These are phyloP conservation scores for Fusarium sp. DNA, from an alignment of 2,329 filamentous ascomycete species.

Conservation along the genomic window DNA sequence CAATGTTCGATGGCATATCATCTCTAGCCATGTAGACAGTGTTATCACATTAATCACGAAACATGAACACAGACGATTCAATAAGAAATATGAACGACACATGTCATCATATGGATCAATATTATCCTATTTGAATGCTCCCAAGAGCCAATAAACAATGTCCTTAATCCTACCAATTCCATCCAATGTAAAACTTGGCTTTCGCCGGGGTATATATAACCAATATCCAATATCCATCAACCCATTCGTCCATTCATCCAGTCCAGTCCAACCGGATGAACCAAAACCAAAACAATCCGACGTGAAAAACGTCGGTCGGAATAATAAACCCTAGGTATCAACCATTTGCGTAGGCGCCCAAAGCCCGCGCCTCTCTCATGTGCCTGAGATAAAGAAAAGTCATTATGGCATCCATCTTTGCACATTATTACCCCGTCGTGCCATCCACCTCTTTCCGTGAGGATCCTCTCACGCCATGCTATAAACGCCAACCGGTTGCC, in stretches of 20 bases:
- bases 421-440: slow-evolving; percentile 21
- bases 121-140: neutral
- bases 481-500: slow-evolving; percentile 29
- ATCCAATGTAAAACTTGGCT: slow-evolving; percentile 46
- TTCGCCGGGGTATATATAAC: slow-evolving; percentile 47
- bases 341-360: slow-evolving; percentile 1
- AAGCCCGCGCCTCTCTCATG: neutral
- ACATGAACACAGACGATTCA: neutral
- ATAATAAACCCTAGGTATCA: slow-evolving; percentile 8
- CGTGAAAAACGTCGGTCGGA: slow-evolving; percentile 11
- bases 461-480: slow-evolving; percentile 8
- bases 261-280: slow-evolving; percentile 17
- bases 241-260: neutral
- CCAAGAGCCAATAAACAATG: neutral
- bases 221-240: slow-evolving; percentile 29
- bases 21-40: neutral
- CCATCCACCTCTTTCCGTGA: slow-evolving; percentile 5
- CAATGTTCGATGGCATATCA: neutral
- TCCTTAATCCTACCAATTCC: slow-evolving; percentile 22
- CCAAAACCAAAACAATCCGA: slow-evolving; percentile 23
- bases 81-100: neutral
- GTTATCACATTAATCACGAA: neutral
- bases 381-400: slow-evolving; percentile 3
- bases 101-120: neutral
- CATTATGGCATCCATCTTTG: neutral